Conservation (phyloP, 2,329 filamentous ascomycete genomes). For the Rhinocladiella similis region DNA sequence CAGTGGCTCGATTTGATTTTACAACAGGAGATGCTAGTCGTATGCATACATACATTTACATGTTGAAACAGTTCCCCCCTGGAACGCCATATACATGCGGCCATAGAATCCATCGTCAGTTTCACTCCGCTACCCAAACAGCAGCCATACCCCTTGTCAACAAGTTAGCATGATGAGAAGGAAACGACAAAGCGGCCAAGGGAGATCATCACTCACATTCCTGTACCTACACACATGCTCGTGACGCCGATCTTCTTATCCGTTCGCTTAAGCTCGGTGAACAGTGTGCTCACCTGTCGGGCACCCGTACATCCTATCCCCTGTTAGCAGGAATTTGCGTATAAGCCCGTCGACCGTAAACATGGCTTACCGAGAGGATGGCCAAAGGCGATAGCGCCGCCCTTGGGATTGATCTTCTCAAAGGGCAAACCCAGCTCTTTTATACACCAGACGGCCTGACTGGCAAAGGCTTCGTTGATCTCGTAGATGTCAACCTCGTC, state of each 20-base stretch:
- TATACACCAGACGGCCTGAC: slow-evolving; percentile 90
- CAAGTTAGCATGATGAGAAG: slow-evolving; percentile 2
- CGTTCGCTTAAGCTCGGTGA: slow-evolving; percentile 85
- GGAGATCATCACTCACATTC: slow-evolving; percentile 58
- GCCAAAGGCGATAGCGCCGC: slow-evolving; percentile 92
- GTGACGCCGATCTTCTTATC: slow-evolving; percentile 85
- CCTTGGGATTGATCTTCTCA: slow-evolving; percentile 96
- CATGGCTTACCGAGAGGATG: slow-evolving; percentile 68
- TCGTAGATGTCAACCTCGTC: slow-evolving; percentile 96
- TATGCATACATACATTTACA: too few species aligned
- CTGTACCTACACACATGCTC: slow-evolving; percentile 94
- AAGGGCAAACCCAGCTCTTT: slow-evolving; percentile 79
- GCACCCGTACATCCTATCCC: slow-evolving; percentile 71
- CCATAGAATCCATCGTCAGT: too few species aligned
- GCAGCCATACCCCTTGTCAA: slow-evolving; percentile 73
- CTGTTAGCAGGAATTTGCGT: slow-evolving; percentile 35
- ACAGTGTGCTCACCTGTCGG: slow-evolving; percentile 85
- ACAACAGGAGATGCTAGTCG: too few species aligned
- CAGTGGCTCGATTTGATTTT: too few species aligned
- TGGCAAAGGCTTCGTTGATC: slow-evolving; percentile 99
- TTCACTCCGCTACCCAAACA: slow-evolving; percentile 94
- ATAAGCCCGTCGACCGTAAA: too few species aligned
- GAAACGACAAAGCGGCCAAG: neutral
- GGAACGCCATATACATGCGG: too few species aligned
- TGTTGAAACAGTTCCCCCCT: too few species aligned